Evolutionary conservation across 2,329 filamentous ascomycete species (phyloP).

Genomic region (Fusarium pseudonygamai): DNA sequence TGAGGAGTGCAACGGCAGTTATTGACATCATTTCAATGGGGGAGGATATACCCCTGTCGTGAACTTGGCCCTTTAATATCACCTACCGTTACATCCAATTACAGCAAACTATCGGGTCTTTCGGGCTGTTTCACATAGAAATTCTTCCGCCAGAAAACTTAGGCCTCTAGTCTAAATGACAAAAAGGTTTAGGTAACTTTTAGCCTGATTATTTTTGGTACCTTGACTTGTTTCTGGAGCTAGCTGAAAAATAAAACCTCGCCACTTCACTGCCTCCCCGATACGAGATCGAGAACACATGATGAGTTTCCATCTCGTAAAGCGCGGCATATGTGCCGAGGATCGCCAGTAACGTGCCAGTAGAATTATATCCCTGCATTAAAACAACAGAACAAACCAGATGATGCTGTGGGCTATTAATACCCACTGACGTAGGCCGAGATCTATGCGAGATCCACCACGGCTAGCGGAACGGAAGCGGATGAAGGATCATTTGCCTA

Average conservation of each 20-base stretch:
- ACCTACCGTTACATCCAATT: not conserved
- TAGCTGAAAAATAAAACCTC: not conserved
- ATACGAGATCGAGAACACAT: not conserved
- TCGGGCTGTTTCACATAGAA: not conserved
- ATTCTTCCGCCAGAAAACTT: not conserved
- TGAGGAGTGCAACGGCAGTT: conserved; percentile 11
- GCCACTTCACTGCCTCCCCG: not conserved
- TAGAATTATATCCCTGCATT: not conserved
- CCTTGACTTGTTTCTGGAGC: not conserved
- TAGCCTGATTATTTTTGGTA: not conserved
- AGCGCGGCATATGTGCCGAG: not conserved
- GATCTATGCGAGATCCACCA: not conserved
- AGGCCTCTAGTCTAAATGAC: not conserved
- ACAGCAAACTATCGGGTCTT: not conserved
- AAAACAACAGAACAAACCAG: not conserved
- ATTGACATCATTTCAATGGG: conserved; percentile 31
- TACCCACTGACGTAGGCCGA: conserved; percentile 15
- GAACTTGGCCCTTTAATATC: not conserved
- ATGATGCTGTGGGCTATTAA: not conserved
- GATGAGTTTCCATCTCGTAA: not conserved
- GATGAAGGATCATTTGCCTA: not conserved
- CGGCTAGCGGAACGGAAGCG: not conserved
- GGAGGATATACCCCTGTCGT: not conserved
- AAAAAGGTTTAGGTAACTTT: fast-evolving
- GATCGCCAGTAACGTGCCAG: not conserved